Evolutionary conservation across 179 eudicot species (phyloP), one percentile per base, ranked within the genome.

Genomic region (Camellia oleifera): DNA sequence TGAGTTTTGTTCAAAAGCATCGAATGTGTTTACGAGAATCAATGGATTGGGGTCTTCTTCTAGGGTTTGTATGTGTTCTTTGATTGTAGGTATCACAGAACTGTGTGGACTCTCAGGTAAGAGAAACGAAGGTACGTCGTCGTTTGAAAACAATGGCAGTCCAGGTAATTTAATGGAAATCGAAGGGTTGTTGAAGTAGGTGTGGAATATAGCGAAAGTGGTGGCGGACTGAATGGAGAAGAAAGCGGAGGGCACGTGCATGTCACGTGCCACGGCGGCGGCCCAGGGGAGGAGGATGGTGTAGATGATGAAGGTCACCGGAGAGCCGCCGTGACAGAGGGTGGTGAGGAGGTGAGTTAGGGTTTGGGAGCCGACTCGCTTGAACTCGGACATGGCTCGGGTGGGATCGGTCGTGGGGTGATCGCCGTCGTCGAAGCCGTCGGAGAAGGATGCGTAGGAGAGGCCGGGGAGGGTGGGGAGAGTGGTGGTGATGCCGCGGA

Each of bases 1-100:
- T 17, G 77, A 63, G 2, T 87, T 64, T 4, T 82, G 63, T 75
- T 92, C 95, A 9, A 89, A 75, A 18, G 82, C 87, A 58, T 86
- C 78, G 7, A 88, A 76, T 1, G 89, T 88, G 78, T 91, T 92
- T n/a, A 85, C 65, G 57, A 92, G 79, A 45, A 89, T 74, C 12
- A 78, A 62, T 26, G 88, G 81, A 44, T 71, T 77, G 0, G 81
- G 78, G 3, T 85, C 87, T 67, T 60, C 73, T 46, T 87, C 88
- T 5, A 85, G 83, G 58, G 73, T 77, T 74, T 80, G 77, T n/a
- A 88, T 79, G 84, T 86, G 89, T 69, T 88, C 88, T 79, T 74
- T 64, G 53, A 88, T 69, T 26, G 57, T 8, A 17, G 83, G 83
- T 0, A 64, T 44, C 14, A 76, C 75, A 9, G 70, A 70, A 72